Evolutionary conservation across 805 yeast genomes (phyloP), one percentile per base, ranked within the genome.

Genomic region (Candida quercuum): DNA sequence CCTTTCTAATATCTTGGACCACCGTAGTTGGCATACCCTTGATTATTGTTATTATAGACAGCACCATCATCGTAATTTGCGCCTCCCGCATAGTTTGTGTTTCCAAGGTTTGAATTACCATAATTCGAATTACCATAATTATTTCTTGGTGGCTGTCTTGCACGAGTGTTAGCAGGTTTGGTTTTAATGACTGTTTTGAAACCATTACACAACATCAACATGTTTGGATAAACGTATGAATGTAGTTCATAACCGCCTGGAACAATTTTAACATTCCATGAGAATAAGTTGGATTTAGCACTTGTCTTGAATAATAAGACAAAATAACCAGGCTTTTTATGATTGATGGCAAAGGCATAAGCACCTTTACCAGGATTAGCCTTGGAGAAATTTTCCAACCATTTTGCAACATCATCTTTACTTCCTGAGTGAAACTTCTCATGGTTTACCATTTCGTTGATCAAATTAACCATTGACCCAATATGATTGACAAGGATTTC

Each of bases 311-410:
- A 91, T 61, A 89, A 74, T 41, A 93, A 66, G 51, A 77, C 70
- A 59, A 93, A 88, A 78, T 91, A 86, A n/a, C 99, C 98, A 2
- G 99, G 96, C 29, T 81, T 77, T 52, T 80, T 83, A 60, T 85
- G 86, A 61, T 94, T 95, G 60, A 78, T 81, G 56, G 95, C 85
- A 67, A 89, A 93, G 29, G 87, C 86, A 57, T 93, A 93, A 13
- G 86, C 87, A 41, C 95, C 83, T 63, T 88, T 81, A 53, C 81
- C 81, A 31, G 95, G 93, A 54, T 89, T 88, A 22, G 96, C 97
- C 51, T 78, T 81, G 3, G 96, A 83, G 58, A 87, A 93, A 23
- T 91, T 79, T 42, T 86, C 84, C 48, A 93, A 73, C 85, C 94
- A 88, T 49, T 81, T 82, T 46, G 80, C 78, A 12, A 87, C 95